Base-by-base conservation (phyloP, 805 yeast species). In the Ogataea paradorogensis region DNA sequence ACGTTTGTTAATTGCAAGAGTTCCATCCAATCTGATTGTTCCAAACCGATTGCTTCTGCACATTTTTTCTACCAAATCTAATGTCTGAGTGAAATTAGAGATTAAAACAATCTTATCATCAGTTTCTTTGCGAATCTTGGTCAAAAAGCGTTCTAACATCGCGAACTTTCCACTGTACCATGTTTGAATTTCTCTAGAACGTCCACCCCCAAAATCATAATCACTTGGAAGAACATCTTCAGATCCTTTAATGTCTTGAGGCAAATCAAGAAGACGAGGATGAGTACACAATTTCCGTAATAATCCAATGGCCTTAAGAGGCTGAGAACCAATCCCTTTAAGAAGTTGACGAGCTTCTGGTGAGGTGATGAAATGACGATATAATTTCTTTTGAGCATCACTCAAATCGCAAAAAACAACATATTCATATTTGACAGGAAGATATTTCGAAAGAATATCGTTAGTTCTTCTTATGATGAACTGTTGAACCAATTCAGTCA, bases 351-450 rank as follows among this genome's bases (percentile, higher is more conserved):
- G 76, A 48, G 88, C 82, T 37, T 82, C 93, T 1, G 93, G 88
- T 5, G 95, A 82, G 9, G 84, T 76, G 37, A 89, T 74, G 52
- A 85, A 86, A 48, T 82, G 82, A 37, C 75, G 68, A 56, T 93
- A 93, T 1, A 93, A 61, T 1, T 70, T 62, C 35, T 69, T 65
- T 62, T 93, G 99, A 63, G 90, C 73, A 0, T 86, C 87, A 1
- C 91, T 74, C 40, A 93, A 65, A 30, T 81, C 82, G 45, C 93
- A 89, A 61, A 91, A 93, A n/a, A 93, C 84, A 15, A 93, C 98
- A 62, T 93, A 95, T 61, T 93, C 99, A 59, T 89, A 90, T 62
- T 93, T 93, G 47, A 95, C 87, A 0, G 99, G 99, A 44, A 93
- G 70, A 57, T 93, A 93, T 62, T 93, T 91, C 22, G 96, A 83